A percentile compares a stretch with the other conserved stretches of the same genome.
These are phyloP conservation scores for Saccharomycopsis synnaedendra DNA, from an alignment of 805 yeast genomes.

Conservation along the genomic window DNA sequence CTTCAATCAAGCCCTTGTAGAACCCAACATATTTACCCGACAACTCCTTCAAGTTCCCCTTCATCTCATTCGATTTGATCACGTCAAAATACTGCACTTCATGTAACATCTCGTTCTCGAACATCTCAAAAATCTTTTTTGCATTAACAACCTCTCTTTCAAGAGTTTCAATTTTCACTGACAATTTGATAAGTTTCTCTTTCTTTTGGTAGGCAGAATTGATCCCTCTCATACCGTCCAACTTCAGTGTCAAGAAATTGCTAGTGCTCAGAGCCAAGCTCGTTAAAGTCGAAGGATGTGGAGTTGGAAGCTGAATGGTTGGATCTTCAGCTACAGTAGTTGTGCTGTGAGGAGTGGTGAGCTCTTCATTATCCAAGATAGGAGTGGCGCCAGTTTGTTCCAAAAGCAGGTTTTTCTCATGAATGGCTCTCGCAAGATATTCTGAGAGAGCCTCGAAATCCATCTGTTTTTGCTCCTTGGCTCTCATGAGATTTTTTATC, in stretches of 20 bases:
- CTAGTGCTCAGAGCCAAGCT: conserved; percentile 18
- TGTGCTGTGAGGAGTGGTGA: conserved; percentile 11
- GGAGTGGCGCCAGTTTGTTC: conserved; percentile 14
- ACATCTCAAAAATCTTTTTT: conserved; percentile 37
- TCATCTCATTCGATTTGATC: conserved; percentile 69
- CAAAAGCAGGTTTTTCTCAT: conserved; percentile 46
- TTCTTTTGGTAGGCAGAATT: conserved; percentile 33
- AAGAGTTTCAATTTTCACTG: conserved; percentile 35
- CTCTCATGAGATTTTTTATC: conserved; percentile 56
- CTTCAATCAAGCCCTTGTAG: conserved; percentile 53
- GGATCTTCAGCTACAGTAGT: conserved; percentile 13
- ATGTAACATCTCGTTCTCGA: conserved; percentile 44
- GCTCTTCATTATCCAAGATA: conserved; percentile 1
- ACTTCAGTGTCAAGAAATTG: conserved; percentile 41
- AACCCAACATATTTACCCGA: conserved; percentile 70
- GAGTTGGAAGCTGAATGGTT: conserved; percentile 11
- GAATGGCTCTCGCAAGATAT: conserved; percentile 59
- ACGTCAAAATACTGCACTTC: conserved; percentile 63
- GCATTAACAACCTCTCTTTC: conserved; percentile 41
- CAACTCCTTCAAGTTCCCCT: conserved; percentile 55
- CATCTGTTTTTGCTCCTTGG: conserved; percentile 83
- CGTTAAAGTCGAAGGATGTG: conserved; percentile 16
- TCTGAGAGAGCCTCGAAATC: conserved; percentile 82
- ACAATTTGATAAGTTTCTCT: conserved; percentile 40
- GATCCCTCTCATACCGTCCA: conserved; percentile 53